Evolutionary conservation across 352 stramenopile species (phyloP), one percentile per base, ranked within the genome.

Genomic region (Phytophthora idaei): DNA sequence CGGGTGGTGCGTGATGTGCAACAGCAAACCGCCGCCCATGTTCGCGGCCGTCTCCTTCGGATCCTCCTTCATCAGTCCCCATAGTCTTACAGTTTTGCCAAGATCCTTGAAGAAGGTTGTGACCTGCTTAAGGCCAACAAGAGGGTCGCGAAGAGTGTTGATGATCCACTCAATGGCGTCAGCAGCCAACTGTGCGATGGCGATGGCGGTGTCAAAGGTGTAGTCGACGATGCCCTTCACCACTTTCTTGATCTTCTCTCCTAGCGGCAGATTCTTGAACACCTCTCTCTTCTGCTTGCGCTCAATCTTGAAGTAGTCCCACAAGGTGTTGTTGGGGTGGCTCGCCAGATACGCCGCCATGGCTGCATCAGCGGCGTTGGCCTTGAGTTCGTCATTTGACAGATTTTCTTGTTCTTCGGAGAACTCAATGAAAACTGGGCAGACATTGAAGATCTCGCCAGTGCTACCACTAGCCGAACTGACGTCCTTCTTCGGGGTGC

Each of bases 251-350:
- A 69, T 58, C 9, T 29, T n/a, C 11, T 64, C 36, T n/a, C 34
- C 37, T 12, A 63, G 11, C 29, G 61, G 54, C 17, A 69, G 46
- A 11, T 51, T 55, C 46, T 47, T 25, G 46, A 47, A 47, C 53
- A 69, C 61, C 39, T 27, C 61, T 21, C 29, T 64, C 61, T 69
- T 69, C 31, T 69, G 61, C 29, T 25, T 57, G 5, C 46, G 27
- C 37, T 69, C 52, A 21, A 69, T 69, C 54, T 69, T 69, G 37
- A 69, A 69, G 61, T 69, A 69, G 54, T 69, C 61, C 61, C 61
- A 69, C 28, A 69, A 25, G 0, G 61, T 69, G 54, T 69, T 69
- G 54, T 69, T 69, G 12, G 61, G 61, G 61, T 69, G 61, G 37
- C 61, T 69, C 17, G 63, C 31, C 21, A 69, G 15, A 37, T 69